Evolutionary conservation across 140 eudicot species (phyloP), one percentile per base, ranked within the genome.

Genomic region (Erigeron philadelphicus): DNA sequence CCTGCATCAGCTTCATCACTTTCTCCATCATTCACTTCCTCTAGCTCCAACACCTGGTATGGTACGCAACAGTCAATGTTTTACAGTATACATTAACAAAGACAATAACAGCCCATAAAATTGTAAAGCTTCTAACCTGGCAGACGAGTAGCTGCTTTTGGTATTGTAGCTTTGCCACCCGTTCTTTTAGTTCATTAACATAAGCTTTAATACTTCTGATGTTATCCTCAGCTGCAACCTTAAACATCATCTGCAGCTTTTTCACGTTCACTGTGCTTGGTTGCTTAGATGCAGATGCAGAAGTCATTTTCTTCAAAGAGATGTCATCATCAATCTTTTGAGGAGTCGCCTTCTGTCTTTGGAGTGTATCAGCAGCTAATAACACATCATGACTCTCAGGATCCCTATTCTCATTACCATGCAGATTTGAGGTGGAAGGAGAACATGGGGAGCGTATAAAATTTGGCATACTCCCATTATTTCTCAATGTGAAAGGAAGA

Each of bases 81-180:
- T 31, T 31, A 31, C 3, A 31, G 38, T 50, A 61, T 50, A 11
- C 35, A 43, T 63, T 66, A 47, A 66, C 71, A 5, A 67, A 9
- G 54, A 58, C 13, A 12, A 15, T 17, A 38, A 61, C 12, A 52
- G 11, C 21, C 47, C 38, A 38, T 66, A 67, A 50, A 59, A 10
- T 12, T 40, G 46, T 16, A 71, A 44, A 58, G 6, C 10, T 55
- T 47, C 81, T 75, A 68, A 93, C 98, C 90, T 93, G 98, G 80
- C 96, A 83, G 78, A 93, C 98, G 9, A 93, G 85, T 57, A 93
- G 89, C 78, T 89, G 96, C 66, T 93, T 93, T 76, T 93, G 98
- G 81, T 93, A 93, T 72, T 93, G 98, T 50, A 93, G 83, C 86
- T 93, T 93, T 11, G 96, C 95, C 8, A 93, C 96, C 50, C 96